phyloP scores from a whole-genome alignment of 148 eudicot genomes.

The Rhododendron griersonianum region DNA sequence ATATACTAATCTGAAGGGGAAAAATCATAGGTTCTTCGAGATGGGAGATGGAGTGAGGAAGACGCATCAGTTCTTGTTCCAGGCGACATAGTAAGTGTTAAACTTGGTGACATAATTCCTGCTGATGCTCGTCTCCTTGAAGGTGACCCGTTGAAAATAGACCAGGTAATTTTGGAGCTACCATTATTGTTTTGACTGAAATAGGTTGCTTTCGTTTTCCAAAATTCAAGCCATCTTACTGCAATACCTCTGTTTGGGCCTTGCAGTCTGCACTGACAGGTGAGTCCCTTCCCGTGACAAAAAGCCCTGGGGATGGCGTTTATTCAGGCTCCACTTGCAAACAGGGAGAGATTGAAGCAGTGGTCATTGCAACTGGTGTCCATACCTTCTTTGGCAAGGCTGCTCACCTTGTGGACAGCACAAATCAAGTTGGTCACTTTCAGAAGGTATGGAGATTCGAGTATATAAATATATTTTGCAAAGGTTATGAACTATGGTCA shows the following conservation, averaged over 20 bases:
- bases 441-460: constrained; percentile 36
- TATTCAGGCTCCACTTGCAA: constrained; percentile 57
- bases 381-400: constrained; percentile 57
- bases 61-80: constrained; percentile 35
- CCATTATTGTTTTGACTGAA: neutral
- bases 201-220: neutral
- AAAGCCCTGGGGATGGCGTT: constrained; percentile 39
- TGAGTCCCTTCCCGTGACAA: constrained; percentile 56
- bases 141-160: constrained; percentile 32
- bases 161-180: constrained; percentile 13
- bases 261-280: constrained; percentile 38
- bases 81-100: constrained; percentile 28
- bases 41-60: constrained; percentile 32
- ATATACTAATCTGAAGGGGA: neutral
- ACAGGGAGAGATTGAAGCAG: constrained; percentile 55
- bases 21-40: constrained; percentile 23
- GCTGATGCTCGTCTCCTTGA: constrained; percentile 37
- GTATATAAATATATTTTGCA: neutral
- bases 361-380: constrained; percentile 52
- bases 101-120: constrained; percentile 31
- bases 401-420: constrained; percentile 53
- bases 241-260: neutral
- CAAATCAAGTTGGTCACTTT: constrained; percentile 56
- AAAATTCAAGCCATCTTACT: neutral
- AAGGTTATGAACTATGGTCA: neutral